These are phyloP conservation scores for Agrostemma githago DNA, from an alignment of 148 eudicot genomes.

Conservation along the genomic window DNA sequence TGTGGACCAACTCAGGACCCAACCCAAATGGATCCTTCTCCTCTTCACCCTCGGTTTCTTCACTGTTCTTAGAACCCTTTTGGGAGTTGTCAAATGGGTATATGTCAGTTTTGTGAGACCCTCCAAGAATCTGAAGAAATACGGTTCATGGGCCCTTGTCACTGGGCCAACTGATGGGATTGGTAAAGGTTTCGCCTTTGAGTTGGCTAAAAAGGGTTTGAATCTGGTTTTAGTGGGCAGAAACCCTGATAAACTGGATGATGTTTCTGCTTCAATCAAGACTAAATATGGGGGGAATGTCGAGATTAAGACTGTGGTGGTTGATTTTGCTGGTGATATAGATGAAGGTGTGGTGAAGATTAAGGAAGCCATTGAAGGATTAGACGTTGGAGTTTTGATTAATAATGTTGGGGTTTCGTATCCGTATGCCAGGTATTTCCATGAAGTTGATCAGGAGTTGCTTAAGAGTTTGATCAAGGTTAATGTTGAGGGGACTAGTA, in stretches of 20 bases:
- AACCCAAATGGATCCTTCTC: slow-evolving; percentile 55
- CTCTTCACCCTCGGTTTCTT: slow-evolving; percentile 43
- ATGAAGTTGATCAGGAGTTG: slow-evolving; percentile 42
- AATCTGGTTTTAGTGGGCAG: slow-evolving; percentile 72
- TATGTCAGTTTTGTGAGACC: slow-evolving; percentile 73
- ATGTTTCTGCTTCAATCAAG: slow-evolving; percentile 54
- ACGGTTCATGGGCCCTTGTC: slow-evolving; percentile 91
- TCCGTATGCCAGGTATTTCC: slow-evolving; percentile 47
- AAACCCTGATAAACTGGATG: slow-evolving; percentile 65
- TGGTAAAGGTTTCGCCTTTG: slow-evolving; percentile 82
- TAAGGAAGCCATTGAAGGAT: slow-evolving; percentile 30
- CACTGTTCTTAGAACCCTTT: slow-evolving; percentile 30
- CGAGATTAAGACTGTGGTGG: slow-evolving; percentile 34
- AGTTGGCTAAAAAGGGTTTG: slow-evolving; percentile 71
- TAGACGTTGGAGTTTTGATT: slow-evolving; percentile 55
- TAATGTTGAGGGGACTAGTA: slow-evolving; percentile 46
- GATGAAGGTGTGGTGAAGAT: slow-evolving; percentile 33
- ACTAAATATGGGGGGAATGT: slow-evolving; percentile 24
- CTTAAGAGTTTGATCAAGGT: slow-evolving; percentile 39
- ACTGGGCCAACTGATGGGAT: slow-evolving; percentile 98
- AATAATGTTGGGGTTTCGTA: slow-evolving; percentile 54
- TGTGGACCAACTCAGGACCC: slow-evolving; percentile 43
- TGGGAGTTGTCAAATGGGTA: slow-evolving; percentile 56
- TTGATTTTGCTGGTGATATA: slow-evolving; percentile 45
- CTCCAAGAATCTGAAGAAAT: slow-evolving; percentile 71